These are phyloP conservation scores for Sporothrix brasiliensis DNA, from an alignment of 2,329 filamentous ascomycete genomes.

Conservation along the genomic window DNA sequence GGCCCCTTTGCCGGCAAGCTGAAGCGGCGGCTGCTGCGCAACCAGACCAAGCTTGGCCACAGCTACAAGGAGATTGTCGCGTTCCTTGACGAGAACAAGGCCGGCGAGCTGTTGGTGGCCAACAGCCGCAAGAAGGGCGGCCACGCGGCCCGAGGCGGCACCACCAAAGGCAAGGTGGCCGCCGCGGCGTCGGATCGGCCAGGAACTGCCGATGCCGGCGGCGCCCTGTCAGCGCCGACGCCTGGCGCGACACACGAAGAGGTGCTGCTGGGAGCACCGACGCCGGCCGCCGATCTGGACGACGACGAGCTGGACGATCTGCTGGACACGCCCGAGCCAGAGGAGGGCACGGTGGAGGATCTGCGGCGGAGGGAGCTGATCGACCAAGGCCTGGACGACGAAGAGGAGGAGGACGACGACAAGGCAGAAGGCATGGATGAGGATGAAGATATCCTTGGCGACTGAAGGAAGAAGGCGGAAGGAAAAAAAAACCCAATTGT, in stretches of 20 bases:
- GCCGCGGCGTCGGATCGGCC: constrained; percentile 30
- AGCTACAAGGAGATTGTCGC: constrained; percentile 85
- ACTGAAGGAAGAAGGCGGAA: constrained; percentile 40
- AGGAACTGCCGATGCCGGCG: constrained; percentile 1
- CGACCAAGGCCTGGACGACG: constrained; percentile 52
- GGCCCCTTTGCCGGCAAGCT: constrained; percentile 65
- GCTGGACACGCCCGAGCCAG: constrained; percentile 54
- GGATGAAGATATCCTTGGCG: constrained; percentile 52
- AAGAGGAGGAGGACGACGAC: constrained; percentile 46
- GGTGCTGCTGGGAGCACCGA: constrained; percentile 35
- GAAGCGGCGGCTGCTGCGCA: constrained; percentile 72
- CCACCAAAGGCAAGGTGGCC: constrained; percentile 45
- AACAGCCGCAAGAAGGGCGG: constrained; percentile 47
- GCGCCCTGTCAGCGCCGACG: constrained; percentile 8
- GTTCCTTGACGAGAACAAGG: constrained; percentile 72
- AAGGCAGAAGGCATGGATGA: constrained; percentile 45
- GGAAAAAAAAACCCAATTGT: background rate
- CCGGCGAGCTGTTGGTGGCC: constrained; percentile 49
- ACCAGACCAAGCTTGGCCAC: constrained; percentile 75
- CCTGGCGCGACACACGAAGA: constrained; percentile 28
- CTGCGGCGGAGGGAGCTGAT: constrained; percentile 58
- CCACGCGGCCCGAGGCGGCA: constrained; percentile 9
- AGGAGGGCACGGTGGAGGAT: constrained; percentile 63
- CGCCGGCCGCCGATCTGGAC: constrained; percentile 35
- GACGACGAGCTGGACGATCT: constrained; percentile 42